phyloP scores from a whole-genome alignment of 495 filamentous ascomycete species.

The Staphylotrichum tortipilum region DNA sequence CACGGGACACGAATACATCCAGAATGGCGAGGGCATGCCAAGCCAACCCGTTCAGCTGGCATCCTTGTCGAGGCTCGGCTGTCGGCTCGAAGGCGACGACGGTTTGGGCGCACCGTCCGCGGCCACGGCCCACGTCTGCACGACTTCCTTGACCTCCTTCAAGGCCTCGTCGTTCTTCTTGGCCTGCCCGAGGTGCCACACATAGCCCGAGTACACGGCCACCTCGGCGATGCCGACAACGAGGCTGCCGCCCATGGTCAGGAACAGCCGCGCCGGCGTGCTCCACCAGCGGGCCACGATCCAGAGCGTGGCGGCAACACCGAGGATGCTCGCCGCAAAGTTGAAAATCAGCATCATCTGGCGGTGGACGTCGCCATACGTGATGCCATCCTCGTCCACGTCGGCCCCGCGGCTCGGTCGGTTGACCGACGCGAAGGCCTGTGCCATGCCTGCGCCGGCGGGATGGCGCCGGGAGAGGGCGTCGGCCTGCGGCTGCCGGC shows the following conservation, averaged over 20 bases:
- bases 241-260: conserved; percentile 59
- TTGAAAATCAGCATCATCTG: conserved; percentile 69
- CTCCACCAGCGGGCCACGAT: conserved; percentile 61
- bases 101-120: conserved; percentile 35
- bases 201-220: conserved; percentile 77
- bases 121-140: conserved; percentile 53
- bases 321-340: conserved; percentile 62
- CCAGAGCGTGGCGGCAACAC: conserved; percentile 65
- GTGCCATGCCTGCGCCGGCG: conserved; percentile 33
- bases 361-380: conserved; percentile 61
- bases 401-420: conserved; percentile 30
- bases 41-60: too few species aligned
- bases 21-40: too few species aligned
- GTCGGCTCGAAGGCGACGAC: too few species aligned
- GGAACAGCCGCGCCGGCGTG: conserved; percentile 56
- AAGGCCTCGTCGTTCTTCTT: conserved; percentile 54
- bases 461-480: conserved; percentile 53
- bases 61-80: too few species aligned
- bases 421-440: conserved; percentile 44
- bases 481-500: conserved; percentile 46
- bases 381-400: conserved; percentile 46
- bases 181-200: conserved; percentile 66
- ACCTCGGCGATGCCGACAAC: conserved; percentile 81
- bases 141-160: conserved; percentile 62
- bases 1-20: too few species aligned